Conservation (phyloP, 805 yeast genomes). For the Wickerhamiella shivajii region DNA sequence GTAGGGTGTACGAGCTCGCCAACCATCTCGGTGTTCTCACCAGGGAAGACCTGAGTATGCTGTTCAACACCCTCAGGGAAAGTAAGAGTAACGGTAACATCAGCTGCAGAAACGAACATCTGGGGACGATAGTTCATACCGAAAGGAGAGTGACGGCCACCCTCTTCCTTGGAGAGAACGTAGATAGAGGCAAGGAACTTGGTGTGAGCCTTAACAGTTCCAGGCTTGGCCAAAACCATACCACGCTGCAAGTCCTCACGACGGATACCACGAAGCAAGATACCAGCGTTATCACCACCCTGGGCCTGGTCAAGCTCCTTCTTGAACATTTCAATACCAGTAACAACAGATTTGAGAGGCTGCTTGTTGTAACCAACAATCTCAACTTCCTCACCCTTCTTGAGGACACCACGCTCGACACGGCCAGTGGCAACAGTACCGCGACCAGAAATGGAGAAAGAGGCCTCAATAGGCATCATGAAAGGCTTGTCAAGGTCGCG, state of each 20-base stretch:
- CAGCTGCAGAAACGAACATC: slow-evolving; percentile 90
- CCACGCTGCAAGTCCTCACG: slow-evolving; percentile 96
- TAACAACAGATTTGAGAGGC: slow-evolving; percentile 85
- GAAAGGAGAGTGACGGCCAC: slow-evolving; percentile 98
- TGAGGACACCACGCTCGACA: slow-evolving; percentile 94
- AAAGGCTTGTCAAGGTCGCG: slow-evolving; percentile 95
- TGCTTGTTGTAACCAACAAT: slow-evolving; percentile 82
- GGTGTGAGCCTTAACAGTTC: slow-evolving; percentile 80
- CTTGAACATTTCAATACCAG: slow-evolving; percentile 99
- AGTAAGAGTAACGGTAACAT: slow-evolving; percentile 76
- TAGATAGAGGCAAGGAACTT: slow-evolving; percentile 89
- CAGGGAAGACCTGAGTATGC: slow-evolving; percentile 87
- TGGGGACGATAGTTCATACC: slow-evolving; percentile 97
- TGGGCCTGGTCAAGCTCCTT: slow-evolving; percentile 94
- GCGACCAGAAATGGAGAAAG: slow-evolving; percentile 97
- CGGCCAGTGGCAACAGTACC: slow-evolving; percentile 99
- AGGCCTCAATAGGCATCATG: slow-evolving; percentile 94
- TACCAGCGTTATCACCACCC: slow-evolving; percentile 99
- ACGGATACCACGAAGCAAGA: slow-evolving; percentile 93
- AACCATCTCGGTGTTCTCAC: slow-evolving; percentile 96
- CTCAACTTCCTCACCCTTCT: slow-evolving; percentile 98
- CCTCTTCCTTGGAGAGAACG: slow-evolving; percentile 90
- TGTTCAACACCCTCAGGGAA: slow-evolving; percentile 83
- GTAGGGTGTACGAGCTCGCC: slow-evolving; percentile 81
- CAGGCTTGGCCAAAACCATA: slow-evolving; percentile 92